Base-by-base conservation (phyloP, 257 asterid species). In the Solanum gracilifrons region DNA sequence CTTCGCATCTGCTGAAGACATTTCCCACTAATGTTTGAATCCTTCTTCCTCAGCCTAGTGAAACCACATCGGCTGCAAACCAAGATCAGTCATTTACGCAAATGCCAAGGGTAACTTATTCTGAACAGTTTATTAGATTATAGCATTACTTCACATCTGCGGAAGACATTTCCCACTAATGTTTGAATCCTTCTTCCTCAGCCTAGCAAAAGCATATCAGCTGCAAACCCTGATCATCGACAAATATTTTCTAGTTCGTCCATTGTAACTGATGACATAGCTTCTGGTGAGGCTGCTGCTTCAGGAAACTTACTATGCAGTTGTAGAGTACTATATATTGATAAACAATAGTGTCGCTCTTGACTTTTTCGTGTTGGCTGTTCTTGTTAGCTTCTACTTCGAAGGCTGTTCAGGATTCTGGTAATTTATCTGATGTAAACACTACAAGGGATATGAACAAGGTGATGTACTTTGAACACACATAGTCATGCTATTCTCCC, bases 391-490 rank as follows among this genome's bases (percentile, higher is more conserved):
- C 41, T 77, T 87, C 90, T 69, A 88, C 91, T 71, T 80, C 51
- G 21, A 92, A 85, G 32, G 93, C 85, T 51, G 83, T 51, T 82
- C 87, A 41, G 87, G 88, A 43, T 83, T 80, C 58, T 83, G 88
- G 48, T 41, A 92, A 84, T 32, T 82, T 72, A 33, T 85, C 90
- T 39, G 82, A 82, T 10, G 16, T 85, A 77, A 86, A 60, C 87
- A 87, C 92, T 23, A 27, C 32, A 21, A 85, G 55, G 64, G 71
- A 90, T 83, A 21, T 62, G 71, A 88, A 92, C 84, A 92, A 94
- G 95, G 98, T 95, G 90, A 88, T 86, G 73, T 68, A 79, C 58
- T 79, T 69, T 66, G 64, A 48, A 77, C 37, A 9, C 64, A 41
- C 60, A 55, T 21, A 32, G 41, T n/a, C 32, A 51, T 58, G 62